Evolutionary conservation across 2,329 filamentous ascomycete genomes (phyloP).

Genomic region (Nothophoma quercina): DNA sequence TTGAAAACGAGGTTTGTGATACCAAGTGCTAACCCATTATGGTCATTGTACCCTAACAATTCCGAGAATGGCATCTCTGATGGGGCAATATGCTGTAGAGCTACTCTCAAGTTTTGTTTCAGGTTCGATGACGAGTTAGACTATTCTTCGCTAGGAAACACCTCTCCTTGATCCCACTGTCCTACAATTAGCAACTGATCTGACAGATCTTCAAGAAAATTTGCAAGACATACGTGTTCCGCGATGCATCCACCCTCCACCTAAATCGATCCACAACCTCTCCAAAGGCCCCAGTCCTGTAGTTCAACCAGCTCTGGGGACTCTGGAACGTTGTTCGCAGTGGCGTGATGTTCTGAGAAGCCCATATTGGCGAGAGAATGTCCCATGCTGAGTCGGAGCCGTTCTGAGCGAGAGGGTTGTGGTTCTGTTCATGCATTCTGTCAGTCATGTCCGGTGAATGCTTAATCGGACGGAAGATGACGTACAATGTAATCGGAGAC

Average conservation of each 20-base stretch:
- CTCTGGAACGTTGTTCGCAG: slow-evolving; percentile 31
- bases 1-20: too few relatives aligned
- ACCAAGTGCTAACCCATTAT: too few relatives aligned
- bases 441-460: not conserved
- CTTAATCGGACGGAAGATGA: not conserved
- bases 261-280: slow-evolving; percentile 39
- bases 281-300: slow-evolving; percentile 28
- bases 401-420: slow-evolving; percentile 38
- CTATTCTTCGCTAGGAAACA: too few relatives aligned
- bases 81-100: too few relatives aligned
- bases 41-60: too few relatives aligned
- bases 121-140: too few relatives aligned
- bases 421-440: slow-evolving; percentile 32
- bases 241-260: slow-evolving; percentile 43
- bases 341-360: slow-evolving; percentile 29
- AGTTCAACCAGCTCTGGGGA: slow-evolving; percentile 39
- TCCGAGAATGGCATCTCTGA: too few relatives aligned
- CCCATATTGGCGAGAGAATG: slow-evolving; percentile 36
- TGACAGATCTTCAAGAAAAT: too few relatives aligned
- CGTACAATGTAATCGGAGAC: slow-evolving; percentile 37
- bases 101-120: too few relatives aligned
- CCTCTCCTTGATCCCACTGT: slow-evolving; percentile 41
- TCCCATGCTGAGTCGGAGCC: slow-evolving; percentile 40
- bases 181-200: not conserved
- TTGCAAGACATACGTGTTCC: slow-evolving; percentile 39